These are phyloP conservation scores for Fusarium pseudograminearum DNA, from an alignment of 2,329 filamentous ascomycete genomes.

Conservation along the genomic window DNA sequence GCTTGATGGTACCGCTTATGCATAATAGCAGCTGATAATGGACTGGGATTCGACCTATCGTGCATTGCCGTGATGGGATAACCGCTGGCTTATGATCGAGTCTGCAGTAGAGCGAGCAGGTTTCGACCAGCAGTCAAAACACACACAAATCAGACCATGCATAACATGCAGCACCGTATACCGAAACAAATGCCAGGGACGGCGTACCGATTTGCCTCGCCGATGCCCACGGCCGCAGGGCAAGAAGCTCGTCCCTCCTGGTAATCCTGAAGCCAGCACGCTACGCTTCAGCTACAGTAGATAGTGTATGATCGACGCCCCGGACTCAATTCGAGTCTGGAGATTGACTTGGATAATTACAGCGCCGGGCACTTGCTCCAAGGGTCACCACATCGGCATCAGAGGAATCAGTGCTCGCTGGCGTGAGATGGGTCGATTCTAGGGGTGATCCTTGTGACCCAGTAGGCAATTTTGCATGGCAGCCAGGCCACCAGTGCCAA, in stretches of 20 bases:
- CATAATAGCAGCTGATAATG: constrained; percentile 32
- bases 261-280: constrained; percentile 29
- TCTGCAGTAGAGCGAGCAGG: constrained; percentile 37
- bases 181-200: constrained; percentile 10
- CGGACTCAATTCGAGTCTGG: constrained; percentile 37
- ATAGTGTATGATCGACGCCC: constrained; percentile 48
- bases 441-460: constrained; percentile 32
- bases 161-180: constrained; percentile 42
- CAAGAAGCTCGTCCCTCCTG: constrained; percentile 28
- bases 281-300: constrained; percentile 46
- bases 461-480: constrained; percentile 10
- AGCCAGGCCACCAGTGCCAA: constrained; percentile 1
- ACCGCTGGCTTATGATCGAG: constrained; percentile 32
- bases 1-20: constrained; percentile 25
- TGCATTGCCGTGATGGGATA: constrained; percentile 37
- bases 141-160: constrained; percentile 45
- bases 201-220: constrained; percentile 1
- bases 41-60: constrained; percentile 32
- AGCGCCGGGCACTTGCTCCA: constrained; percentile 14
- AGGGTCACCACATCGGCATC: constrained; percentile 43
- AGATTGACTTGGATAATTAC: constrained; percentile 25
- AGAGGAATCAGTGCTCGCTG: constrained; percentile 44
- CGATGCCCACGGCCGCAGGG: constrained; percentile 3
- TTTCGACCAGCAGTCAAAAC: constrained; percentile 36
- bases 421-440: constrained; percentile 37